Conservation (phyloP, 345 rosid genomes). For the Murraya paniculata region DNA sequence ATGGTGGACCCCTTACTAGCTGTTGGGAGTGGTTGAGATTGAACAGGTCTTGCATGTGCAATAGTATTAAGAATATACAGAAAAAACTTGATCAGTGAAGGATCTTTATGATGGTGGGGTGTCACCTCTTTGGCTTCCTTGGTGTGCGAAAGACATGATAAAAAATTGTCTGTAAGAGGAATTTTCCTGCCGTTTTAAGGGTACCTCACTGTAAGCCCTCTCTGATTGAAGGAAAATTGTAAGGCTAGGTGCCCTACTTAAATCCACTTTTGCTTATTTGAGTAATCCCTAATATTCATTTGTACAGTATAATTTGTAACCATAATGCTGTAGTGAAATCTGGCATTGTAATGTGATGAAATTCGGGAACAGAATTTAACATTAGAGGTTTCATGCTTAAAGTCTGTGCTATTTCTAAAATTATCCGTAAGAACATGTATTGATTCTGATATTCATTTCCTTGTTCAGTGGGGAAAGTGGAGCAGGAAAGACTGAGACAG, state of each 20-base stretch:
- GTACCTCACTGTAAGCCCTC: background rate
- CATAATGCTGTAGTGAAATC: background rate
- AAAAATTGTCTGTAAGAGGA: too few relatives aligned
- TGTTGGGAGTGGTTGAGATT: too few relatives aligned
- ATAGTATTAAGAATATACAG: too few relatives aligned
- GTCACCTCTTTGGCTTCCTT: background rate
- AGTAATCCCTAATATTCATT: background rate
- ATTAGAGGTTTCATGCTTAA: background rate
- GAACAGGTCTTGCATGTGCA: too few relatives aligned
- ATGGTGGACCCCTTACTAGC: too few relatives aligned
- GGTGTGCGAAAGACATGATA: background rate
- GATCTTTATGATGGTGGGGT: too few relatives aligned
- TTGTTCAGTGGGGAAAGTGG: conserved; percentile 96
- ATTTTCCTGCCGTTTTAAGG: background rate
- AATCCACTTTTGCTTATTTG: background rate
- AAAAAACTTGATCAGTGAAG: too few relatives aligned
- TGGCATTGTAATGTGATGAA: background rate
- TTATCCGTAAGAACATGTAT: background rate
- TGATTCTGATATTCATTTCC: conserved; percentile 24
- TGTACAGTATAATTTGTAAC: background rate
- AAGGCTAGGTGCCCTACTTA: background rate
- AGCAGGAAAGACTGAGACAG: conserved; percentile 99
- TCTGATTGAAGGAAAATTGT: background rate
- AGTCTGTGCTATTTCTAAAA: conserved; percentile 16
- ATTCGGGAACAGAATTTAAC: background rate